These are phyloP conservation scores for Saraca asoca DNA, from an alignment of 331 rosid genomes.

Conservation along the genomic window DNA sequence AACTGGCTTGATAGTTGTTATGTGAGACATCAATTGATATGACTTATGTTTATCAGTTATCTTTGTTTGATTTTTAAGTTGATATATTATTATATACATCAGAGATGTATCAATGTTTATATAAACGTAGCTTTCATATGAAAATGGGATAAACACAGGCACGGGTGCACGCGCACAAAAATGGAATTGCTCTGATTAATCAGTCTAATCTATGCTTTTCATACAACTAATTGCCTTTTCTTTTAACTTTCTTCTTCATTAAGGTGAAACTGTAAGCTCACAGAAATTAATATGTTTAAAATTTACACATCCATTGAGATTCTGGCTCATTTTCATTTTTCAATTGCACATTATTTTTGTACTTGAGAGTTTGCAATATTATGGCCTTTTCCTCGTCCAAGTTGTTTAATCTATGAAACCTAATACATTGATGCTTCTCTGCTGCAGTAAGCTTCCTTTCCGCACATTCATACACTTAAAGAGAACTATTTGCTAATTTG, in stretches of 20 bases:
- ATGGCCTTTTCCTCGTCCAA: constrained; percentile 12
- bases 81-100: no score
- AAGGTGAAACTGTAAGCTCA: neutral
- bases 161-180: no score
- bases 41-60: no score
- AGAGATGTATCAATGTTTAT: no score
- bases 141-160: neutral
- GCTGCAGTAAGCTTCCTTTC: neutral
- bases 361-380: constrained; percentile 4
- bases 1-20: no score
- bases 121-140: no score
- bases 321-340: neutral
- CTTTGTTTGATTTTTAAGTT: no score
- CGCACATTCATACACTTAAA: neutral
- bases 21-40: no score
- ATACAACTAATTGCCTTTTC: neutral
- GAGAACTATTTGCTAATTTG: constrained; percentile 1
- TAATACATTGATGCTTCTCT: constrained; percentile 3
- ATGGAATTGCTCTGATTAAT: neutral
- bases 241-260: neutral
- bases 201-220: neutral
- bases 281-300: neutral
- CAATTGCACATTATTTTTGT: neutral
- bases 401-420: neutral
- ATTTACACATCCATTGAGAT: neutral